Base-by-base conservation (phyloP, 495 filamentous ascomycete species). In the Xylaria curta region DNA sequence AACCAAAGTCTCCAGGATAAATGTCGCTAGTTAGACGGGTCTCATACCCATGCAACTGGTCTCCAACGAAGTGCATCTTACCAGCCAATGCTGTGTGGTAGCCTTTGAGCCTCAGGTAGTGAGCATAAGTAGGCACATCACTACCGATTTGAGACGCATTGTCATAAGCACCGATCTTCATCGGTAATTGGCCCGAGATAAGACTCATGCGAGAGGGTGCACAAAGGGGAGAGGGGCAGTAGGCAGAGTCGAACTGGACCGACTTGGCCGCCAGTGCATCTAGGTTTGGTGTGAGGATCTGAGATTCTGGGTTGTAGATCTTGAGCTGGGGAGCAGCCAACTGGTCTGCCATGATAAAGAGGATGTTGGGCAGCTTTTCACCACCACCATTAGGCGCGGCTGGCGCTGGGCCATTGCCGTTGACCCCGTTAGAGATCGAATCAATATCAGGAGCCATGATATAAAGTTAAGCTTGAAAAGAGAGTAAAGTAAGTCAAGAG, bases 61-160 rank as follows among this genome's bases (percentile, higher is more conserved):
- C 94, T 58, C 94, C 94, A 69, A 94, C 92, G 80, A 97, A 97
- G 79, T 97, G 94, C 94, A 97, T 97, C 86, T 97, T 97, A 66
- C 94, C 94, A 0, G 94, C 93, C 72, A 97, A 82, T 5, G 90
- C 91, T n/a, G 94, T 96, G 81, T 97, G 91, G 76, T 97, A 97
- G 56, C 92, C 93, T 76, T 91, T 88, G 19, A 86, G 84, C n/a
- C 94, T 92, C 54, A 97, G 84, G 79, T 97, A 95, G 76, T 97
- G 94, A 6, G 94, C 93, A 78, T 95, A 97, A 2, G 94, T 97
- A 4, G 93, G 94, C 36, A 89, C 86, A 70, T 95, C 93, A 65
- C 89, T 89, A 38, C 87, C 86, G 70, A 97, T 86, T 61, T 90
- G 87, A 38, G 91, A 87, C 5, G 94, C 94, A 78, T 97, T 97